Conservation (phyloP, 2,329 filamentous ascomycete genomes). For the Trichoderma sp. region DNA sequence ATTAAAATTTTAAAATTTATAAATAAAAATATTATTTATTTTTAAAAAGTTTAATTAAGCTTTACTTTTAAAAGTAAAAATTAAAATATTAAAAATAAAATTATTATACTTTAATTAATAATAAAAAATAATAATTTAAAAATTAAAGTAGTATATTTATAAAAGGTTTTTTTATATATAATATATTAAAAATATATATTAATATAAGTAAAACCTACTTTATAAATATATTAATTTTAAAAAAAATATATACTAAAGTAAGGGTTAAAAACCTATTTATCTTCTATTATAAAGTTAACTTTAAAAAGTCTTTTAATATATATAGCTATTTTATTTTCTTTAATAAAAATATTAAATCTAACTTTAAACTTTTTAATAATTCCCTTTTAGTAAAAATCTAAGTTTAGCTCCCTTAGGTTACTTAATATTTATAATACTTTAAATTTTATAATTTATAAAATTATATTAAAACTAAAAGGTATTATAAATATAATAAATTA, state of each 20-base stretch:
- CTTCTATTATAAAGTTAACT: background rate
- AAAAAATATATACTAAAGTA: background rate
- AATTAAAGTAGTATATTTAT: background rate
- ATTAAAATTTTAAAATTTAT: background rate
- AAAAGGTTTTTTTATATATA: background rate
- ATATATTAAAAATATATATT: background rate
- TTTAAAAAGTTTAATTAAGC: background rate
- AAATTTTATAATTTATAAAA: background rate
- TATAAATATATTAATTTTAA: background rate
- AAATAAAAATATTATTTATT: background rate
- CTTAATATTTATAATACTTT: background rate
- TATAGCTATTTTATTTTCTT: background rate
- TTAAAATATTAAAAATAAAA: background rate
- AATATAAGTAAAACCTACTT: background rate
- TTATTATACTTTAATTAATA: background rate
- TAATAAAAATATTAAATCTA: background rate
- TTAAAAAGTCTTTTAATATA: background rate
- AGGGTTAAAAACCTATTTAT: background rate
- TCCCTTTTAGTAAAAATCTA: background rate
- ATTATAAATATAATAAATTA: background rate
- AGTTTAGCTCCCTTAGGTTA: background rate
- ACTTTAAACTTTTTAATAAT: background rate
- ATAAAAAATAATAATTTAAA: background rate
- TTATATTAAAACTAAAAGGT: background rate
- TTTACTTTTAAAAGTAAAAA: background rate